Base-by-base conservation (phyloP, 768 basidiomycete species). In the Lactifluus pinguis region DNA sequence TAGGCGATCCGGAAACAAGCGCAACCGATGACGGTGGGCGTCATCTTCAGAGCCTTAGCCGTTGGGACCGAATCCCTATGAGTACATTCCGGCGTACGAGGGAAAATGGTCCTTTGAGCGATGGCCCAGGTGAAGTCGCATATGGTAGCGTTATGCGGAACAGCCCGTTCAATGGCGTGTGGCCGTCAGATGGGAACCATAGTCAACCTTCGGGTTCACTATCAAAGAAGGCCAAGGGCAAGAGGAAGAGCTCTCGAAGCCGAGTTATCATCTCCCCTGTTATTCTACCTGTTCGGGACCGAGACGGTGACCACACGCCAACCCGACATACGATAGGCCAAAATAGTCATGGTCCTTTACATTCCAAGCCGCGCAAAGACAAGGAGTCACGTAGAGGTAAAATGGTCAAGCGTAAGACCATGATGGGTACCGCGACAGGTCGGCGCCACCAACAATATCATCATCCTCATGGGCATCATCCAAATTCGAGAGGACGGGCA, bases 41-140 rank as follows among this genome's bases (percentile, higher is more conserved):
- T 54, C 78, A 80, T 52, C 68, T 76, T 15, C 77, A 78, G 67
- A 81, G 73, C 57, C 75, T 88, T 29, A 80, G 73, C 53, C 77
- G 88, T 8, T 91, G 89, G 89, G 88, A 89, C 63, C 76, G 80
- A 44, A 81, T 90, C 52, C 83, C 87, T 7, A 82, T 89, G 60
- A 79, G 79, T 55, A 83, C 87, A 13, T 89, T 89, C 76, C 80
- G 86, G 34, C 81, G 85, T 49, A 84, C 83, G 6, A 77, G 82
- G 45, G 76, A 76, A 59, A 69, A 66, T 17, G 72, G 70, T 32
- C 65, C 56, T 14, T 57, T 61, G 41, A 59, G 55, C 32, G 64
- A 62, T 52, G 49, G 60, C 13, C 56, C 53, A 49, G 50, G 44
- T 7, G 58, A 67, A 41, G 57, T 59, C 39, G n/a, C 57, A 17